Base-by-base conservation (phyloP, 2,329 filamentous ascomycete genomes). In the Polytolypa hystricis region DNA sequence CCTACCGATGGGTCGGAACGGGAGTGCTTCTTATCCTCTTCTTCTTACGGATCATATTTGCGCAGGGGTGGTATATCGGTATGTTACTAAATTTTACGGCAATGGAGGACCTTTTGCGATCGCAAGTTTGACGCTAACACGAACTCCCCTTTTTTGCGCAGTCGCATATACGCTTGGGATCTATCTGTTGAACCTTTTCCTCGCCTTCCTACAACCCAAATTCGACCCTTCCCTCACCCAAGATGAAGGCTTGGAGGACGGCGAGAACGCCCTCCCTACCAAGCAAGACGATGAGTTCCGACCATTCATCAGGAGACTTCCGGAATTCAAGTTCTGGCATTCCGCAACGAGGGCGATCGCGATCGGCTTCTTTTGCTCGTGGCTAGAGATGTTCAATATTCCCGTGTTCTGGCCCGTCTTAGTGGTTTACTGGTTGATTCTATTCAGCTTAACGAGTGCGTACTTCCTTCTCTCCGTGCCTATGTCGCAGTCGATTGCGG, bases 291-390 rank as follows among this genome's bases (percentile, higher is more conserved):
- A 98, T 56, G 91, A 98, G 67, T 98, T 98, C 71, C 79, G 86
- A 46, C 91, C 91, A 3, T 98, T 98, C 57, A 95, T 98, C 58
- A 78, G 91, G 55, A 77, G 91, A 42, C 77, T 98, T 16, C 91
- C 91, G 38, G 91, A 98, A 66, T 98, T 98, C 75, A 98, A 98
- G 74, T 98, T 98, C 71, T 98, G 91, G 91, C 85, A 95, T 67
- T 82, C 84, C 53, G 86, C 89, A 37, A 96, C 89, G 39, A 77
- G 86, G 55, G 89, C 89, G 38, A 74, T 96, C 51, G 57, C 70
- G 47, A 84, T 96, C 54, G 78, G 74, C 25, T 94, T 96, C 60
- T 48, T 79, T 45, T 95, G 87, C 75, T 85, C 79, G 51, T 96
- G 85, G 83, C 93, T 93, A 61, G 73, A 82, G 55, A 70, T 95